These are phyloP conservation scores for Serendipita indica DNA, from an alignment of 768 basidiomycete genomes.

Conservation along the genomic window DNA sequence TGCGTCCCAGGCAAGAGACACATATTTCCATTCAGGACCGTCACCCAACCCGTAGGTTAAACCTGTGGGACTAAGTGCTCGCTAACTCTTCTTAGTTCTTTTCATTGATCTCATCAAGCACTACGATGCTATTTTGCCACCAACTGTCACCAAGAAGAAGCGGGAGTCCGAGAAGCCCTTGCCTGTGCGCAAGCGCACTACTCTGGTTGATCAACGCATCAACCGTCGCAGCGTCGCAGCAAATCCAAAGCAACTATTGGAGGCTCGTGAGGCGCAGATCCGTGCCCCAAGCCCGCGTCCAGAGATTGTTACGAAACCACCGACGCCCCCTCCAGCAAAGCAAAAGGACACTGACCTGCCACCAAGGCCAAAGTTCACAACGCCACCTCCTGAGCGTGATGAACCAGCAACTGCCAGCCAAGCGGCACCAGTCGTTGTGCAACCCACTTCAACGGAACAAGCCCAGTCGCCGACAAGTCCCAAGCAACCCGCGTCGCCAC, in stretches of 20 bases:
- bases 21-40: constrained; percentile 84
- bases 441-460: constrained; percentile 34
- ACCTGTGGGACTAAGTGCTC: constrained; percentile 5
- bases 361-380: constrained; percentile 8
- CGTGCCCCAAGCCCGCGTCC: constrained; percentile 28
- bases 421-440: constrained; percentile 23
- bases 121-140: constrained; percentile 60
- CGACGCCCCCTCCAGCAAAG: constrained; percentile 11
- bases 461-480: constrained; percentile 24
- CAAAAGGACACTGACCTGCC: constrained; percentile 13
- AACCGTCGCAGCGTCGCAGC: constrained; percentile 56
- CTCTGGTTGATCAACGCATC: constrained; percentile 75
- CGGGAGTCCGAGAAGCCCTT: constrained; percentile 75
- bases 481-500: constrained; percentile 24
- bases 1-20: constrained; percentile 70
- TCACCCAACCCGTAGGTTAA: constrained; percentile 56
- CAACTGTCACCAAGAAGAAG: constrained; percentile 71
- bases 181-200: constrained; percentile 73
- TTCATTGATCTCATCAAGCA: constrained; percentile 74
- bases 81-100: constrained; percentile 34
- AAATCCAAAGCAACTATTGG: constrained; percentile 55
- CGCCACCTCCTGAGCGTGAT: constrained; percentile 8
- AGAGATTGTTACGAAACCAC: constrained; percentile 5
- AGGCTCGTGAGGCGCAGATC: constrained; percentile 39
- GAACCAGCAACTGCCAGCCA: constrained; percentile 18